phyloP scores from a whole-genome alignment of 2,329 filamentous ascomycete genomes.

The Hypomyces perniciosus region DNA sequence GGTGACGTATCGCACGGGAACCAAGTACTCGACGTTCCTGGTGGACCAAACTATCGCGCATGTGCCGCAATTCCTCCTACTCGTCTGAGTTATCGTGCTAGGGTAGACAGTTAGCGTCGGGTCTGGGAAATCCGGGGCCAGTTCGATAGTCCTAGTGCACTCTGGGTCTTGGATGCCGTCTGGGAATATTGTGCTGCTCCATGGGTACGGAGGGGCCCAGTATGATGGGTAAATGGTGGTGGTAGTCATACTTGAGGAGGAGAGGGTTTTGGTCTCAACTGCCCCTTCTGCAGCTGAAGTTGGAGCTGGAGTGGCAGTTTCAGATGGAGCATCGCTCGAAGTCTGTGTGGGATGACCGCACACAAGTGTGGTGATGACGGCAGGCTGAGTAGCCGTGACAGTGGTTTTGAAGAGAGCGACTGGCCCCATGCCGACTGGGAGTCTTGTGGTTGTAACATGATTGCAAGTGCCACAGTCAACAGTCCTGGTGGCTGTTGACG shows the following conservation, averaged over 20 bases:
- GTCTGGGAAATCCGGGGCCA: conserved; percentile 9
- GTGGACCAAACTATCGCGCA: conserved; percentile 14
- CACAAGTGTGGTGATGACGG: conserved; percentile 10
- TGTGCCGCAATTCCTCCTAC: conserved; percentile 8
- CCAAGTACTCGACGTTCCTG: conserved; percentile 4
- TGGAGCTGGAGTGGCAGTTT: too few species aligned
- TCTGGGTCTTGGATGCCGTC: background rate
- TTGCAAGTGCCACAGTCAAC: conserved; percentile 24
- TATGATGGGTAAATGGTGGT: background rate
- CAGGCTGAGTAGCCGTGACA: conserved; percentile 14
- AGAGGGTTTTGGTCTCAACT: background rate
- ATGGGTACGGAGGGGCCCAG: background rate
- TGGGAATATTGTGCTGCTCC: background rate
- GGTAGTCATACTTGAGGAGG: background rate
- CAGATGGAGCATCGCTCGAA: background rate
- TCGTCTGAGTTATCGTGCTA: conserved; percentile 9
- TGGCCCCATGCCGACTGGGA: conserved; percentile 16
- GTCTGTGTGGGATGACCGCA: conserved; percentile 8
- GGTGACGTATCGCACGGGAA: conserved; percentile 1
- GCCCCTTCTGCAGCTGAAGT: background rate
- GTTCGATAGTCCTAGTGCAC: conserved; percentile 7
- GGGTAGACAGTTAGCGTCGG: conserved; percentile 9
- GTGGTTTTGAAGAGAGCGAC: conserved; percentile 20
- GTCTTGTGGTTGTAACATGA: background rate
- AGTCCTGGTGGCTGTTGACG: conserved; percentile 16